These are phyloP conservation scores for Sclerotinia borealis DNA, from an alignment of 2,329 filamentous ascomycete species.

Conservation along the genomic window DNA sequence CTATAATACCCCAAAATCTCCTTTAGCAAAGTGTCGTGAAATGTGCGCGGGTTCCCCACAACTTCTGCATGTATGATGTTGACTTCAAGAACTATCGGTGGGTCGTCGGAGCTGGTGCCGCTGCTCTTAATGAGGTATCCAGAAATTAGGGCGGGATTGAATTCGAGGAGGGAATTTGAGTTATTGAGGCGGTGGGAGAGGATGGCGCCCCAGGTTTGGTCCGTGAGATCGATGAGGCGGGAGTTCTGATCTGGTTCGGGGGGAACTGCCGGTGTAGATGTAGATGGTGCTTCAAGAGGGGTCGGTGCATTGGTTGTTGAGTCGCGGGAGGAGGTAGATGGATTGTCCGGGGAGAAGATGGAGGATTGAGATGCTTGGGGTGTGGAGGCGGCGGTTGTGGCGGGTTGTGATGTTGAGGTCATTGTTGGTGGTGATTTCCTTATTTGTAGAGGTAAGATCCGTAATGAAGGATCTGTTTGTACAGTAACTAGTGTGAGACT, in stretches of 20 bases:
- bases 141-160: constrained; percentile 53
- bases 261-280: constrained; percentile 36
- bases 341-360: constrained; percentile 52
- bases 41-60: constrained; percentile 28
- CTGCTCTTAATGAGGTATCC: constrained; percentile 62
- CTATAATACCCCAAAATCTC: constrained; percentile 68
- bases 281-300: constrained; percentile 36
- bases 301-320: constrained; percentile 30
- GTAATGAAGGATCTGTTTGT: constrained; percentile 58
- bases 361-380: constrained; percentile 45
- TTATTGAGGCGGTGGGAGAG: constrained; percentile 61
- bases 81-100: constrained; percentile 56
- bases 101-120: constrained; percentile 49
- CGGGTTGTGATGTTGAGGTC: constrained; percentile 35
- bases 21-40: constrained; percentile 57
- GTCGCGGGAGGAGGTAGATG: constrained; percentile 34
- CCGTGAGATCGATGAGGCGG: constrained; percentile 63
- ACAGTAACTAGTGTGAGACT: constrained; percentile 57
- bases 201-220: constrained; percentile 71
- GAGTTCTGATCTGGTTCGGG: constrained; percentile 56
- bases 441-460: constrained; percentile 51
- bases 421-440: constrained; percentile 42
- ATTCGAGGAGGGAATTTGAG: constrained; percentile 48
- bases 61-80: constrained; percentile 53
- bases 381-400: constrained; percentile 62